Evolutionary conservation across 805 yeast genomes (phyloP).

Genomic region (Candida rishiriensis): DNA sequence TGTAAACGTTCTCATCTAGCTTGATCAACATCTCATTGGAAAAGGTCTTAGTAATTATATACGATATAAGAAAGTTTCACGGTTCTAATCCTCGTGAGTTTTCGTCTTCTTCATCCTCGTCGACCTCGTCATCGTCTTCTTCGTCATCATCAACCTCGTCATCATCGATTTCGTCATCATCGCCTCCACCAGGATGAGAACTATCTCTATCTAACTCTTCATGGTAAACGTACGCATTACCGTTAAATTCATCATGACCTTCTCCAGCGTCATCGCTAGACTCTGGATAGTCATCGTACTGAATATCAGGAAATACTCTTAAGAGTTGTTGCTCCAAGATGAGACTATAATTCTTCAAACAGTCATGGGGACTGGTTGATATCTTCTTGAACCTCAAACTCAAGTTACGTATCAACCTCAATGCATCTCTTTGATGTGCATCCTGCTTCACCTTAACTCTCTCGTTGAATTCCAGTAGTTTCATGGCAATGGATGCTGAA

Average conservation of each 20-base stretch:
- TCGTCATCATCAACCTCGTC: not conserved
- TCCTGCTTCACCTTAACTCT: constrained; percentile 3
- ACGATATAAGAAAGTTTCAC: not conserved
- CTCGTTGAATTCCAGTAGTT: constrained; percentile 15
- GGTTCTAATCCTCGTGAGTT: constrained; percentile 2
- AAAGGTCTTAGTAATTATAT: not conserved
- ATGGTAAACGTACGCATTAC: not conserved
- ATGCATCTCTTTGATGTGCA: constrained; percentile 2
- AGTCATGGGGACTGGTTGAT: constrained; percentile 8
- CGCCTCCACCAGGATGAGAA: not conserved
- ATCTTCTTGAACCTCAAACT: constrained; percentile 13
- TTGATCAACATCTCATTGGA: not conserved
- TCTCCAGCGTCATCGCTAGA: constrained; percentile 3
- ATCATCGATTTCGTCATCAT: constrained; percentile 4
- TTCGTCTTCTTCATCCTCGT: constrained; percentile 1
- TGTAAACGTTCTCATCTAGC: too few species aligned
- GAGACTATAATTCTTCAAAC: constrained; percentile 6
- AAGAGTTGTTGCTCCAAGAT: constrained; percentile 5
- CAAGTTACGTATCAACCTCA: constrained; percentile 7
- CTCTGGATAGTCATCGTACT: not conserved
- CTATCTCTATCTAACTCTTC: not conserved
- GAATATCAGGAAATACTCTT: constrained; percentile 4
- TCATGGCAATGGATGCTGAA: constrained; percentile 35
- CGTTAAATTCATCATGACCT: not conserved
- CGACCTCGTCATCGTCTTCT: constrained; percentile 1